Conservation (phyloP, 768 basidiomycete species). For the Mycena amicta region DNA sequence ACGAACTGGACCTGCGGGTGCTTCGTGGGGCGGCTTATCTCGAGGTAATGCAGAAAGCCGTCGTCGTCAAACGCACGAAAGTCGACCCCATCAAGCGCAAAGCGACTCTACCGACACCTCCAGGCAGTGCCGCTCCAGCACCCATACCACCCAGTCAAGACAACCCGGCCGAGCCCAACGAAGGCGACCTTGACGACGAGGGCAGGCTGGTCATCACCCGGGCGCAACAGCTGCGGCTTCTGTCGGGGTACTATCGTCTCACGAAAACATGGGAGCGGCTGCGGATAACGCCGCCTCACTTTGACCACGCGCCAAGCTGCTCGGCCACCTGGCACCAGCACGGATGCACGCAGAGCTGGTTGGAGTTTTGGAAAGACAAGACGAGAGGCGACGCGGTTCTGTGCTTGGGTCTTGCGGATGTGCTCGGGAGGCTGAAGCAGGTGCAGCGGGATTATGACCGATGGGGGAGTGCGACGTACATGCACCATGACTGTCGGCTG, state of each 20-base stretch:
- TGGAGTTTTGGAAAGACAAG: slow-evolving; percentile 82
- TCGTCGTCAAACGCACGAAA: slow-evolving; percentile 41
- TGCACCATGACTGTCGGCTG: slow-evolving; percentile 75
- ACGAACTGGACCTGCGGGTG: slow-evolving; percentile 63
- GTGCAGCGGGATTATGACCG: slow-evolving; percentile 70
- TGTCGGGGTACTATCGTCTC: slow-evolving; percentile 72
- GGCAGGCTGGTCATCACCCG: slow-evolving; percentile 56
- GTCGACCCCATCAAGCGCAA: slow-evolving; percentile 31
- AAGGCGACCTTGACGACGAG: slow-evolving; percentile 41
- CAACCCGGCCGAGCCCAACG: slow-evolving; percentile 17
- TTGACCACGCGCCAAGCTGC: slow-evolving; percentile 66
- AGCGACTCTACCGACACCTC: slow-evolving; percentile 16
- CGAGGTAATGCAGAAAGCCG: slow-evolving; percentile 70
- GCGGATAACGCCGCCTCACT: slow-evolving; percentile 56
- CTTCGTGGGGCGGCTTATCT: slow-evolving; percentile 70
- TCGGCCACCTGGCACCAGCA: slow-evolving; percentile 74
- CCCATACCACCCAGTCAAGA: background rate
- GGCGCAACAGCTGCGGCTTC: slow-evolving; percentile 63
- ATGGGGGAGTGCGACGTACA: slow-evolving; percentile 74
- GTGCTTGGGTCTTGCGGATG: slow-evolving; percentile 62
- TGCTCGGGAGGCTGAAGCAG: slow-evolving; percentile 63
- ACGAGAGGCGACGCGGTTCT: slow-evolving; percentile 63
- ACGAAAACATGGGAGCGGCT: slow-evolving; percentile 67
- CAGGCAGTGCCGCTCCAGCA: slow-evolving; percentile 9
- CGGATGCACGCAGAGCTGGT: slow-evolving; percentile 71